These are phyloP conservation scores for Punica granatum DNA, from an alignment of 345 rosid species.

Conservation along the genomic window DNA sequence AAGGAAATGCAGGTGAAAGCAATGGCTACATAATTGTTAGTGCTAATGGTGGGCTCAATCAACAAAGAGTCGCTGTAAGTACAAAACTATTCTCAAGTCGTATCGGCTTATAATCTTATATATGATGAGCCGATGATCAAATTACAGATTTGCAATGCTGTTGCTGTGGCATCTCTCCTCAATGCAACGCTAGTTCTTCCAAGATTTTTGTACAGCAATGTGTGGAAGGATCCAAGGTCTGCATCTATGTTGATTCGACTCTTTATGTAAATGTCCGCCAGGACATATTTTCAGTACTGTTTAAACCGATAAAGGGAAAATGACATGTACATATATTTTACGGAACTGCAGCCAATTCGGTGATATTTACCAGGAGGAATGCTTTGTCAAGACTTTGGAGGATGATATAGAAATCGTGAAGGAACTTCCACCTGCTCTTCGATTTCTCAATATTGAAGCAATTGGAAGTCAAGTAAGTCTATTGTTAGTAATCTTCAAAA, in stretches of 20 bases:
- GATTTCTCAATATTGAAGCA: conserved; percentile 50
- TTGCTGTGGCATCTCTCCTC: conserved; percentile 70
- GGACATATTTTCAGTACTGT: background rate
- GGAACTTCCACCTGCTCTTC: conserved; percentile 65
- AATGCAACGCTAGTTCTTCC: conserved; percentile 78
- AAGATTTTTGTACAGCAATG: conserved; percentile 85
- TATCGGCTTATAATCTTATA: background rate
- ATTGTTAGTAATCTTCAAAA: conserved; percentile 2
- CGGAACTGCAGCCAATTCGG: conserved; percentile 68
- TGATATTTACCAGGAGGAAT: conserved; percentile 72
- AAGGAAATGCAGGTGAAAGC: conserved; percentile 34
- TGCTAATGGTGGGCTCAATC: conserved; percentile 95
- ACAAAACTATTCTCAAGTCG: conserved; percentile 3
- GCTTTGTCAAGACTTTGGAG: conserved; percentile 45
- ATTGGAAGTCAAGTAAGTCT: conserved; percentile 53
- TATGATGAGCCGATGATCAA: background rate
- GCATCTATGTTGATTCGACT: background rate
- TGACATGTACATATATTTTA: background rate
- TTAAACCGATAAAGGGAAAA: background rate
- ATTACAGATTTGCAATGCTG: conserved; percentile 70
- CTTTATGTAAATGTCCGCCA: background rate
- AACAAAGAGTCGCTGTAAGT: conserved; percentile 94
- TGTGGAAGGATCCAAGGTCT: conserved; percentile 98
- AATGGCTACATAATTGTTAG: conserved; percentile 77
- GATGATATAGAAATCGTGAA: conserved; percentile 60